A percentile compares a stretch with the other conserved stretches of the same genome.
Conservation (phyloP, 805 yeast species). For the Metschnikowia sp. region DNA sequence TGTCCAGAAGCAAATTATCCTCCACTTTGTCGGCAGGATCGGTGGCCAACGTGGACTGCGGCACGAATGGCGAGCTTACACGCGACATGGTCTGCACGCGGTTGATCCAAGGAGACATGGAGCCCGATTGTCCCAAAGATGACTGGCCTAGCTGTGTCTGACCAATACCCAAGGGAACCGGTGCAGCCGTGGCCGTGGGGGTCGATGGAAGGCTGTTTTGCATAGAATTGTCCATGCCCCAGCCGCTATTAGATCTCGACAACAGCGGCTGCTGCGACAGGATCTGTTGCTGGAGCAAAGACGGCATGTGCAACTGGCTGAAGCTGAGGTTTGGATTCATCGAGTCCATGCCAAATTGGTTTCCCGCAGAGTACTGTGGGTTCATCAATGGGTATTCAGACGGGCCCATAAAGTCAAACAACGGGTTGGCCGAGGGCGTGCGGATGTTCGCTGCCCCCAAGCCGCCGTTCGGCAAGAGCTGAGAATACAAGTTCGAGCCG, state of each 20-base stretch:
- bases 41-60: constrained; percentile 14
- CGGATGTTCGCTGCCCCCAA: constrained; percentile 30
- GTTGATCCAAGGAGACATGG: constrained; percentile 42
- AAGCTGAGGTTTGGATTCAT: constrained; percentile 13
- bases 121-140: constrained; percentile 32
- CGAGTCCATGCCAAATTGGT: constrained; percentile 28
- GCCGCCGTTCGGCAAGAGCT: constrained; percentile 26
- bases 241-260: constrained; percentile 34
- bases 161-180: constrained; percentile 19
- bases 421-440: constrained; percentile 14
- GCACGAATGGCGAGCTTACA: constrained; percentile 40
- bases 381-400: constrained; percentile 16
- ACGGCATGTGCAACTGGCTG: constrained; percentile 28
- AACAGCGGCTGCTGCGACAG: constrained; percentile 27
- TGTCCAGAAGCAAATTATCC: constrained; percentile 34
- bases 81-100: constrained; percentile 33
- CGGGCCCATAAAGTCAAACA: constrained; percentile 18
- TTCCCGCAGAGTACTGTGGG: constrained; percentile 21
- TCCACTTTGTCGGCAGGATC: constrained; percentile 11
- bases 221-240: constrained; percentile 35
- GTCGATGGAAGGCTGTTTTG: constrained; percentile 27
- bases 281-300: constrained; percentile 33
- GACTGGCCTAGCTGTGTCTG: constrained; percentile 9
- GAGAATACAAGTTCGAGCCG: constrained; percentile 24
- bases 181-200: constrained; percentile 20